phyloP scores from a whole-genome alignment of 2,329 filamentous ascomycete genomes.

The Mariannaea elegans region DNA sequence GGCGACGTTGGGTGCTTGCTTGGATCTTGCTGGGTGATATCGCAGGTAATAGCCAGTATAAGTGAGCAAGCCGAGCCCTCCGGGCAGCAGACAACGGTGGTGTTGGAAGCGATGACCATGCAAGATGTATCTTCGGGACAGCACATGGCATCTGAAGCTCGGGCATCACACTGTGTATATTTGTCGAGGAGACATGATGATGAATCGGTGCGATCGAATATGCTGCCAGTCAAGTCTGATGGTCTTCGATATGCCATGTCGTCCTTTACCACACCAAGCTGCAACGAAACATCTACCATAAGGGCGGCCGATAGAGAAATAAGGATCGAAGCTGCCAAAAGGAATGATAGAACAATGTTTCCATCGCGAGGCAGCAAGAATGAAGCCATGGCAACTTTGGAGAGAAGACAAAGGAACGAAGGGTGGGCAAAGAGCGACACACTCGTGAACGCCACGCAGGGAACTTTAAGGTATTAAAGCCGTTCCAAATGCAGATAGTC shows the following conservation, averaged over 20 bases:
- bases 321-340: conserved; percentile 34
- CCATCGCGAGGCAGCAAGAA: conserved; percentile 29
- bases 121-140: conserved; percentile 30
- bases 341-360: conserved; percentile 26
- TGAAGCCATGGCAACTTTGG: conserved; percentile 35
- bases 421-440: conserved; percentile 23
- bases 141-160: conserved; percentile 34
- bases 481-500: conserved; percentile 19
- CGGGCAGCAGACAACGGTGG: conserved; percentile 39
- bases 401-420: conserved; percentile 18
- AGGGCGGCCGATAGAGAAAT: conserved; percentile 25
- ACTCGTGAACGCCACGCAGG: conserved; percentile 31
- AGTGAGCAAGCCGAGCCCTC: conserved; percentile 27
- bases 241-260: conserved; percentile 9
- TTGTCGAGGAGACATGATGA: conserved; percentile 30
- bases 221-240: neutral
- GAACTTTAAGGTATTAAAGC: conserved; percentile 34
- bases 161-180: conserved; percentile 31
- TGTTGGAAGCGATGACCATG: conserved; percentile 38
- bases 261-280: conserved; percentile 25
- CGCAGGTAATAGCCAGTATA: conserved; percentile 37
- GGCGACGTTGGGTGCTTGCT: conserved; percentile 27
- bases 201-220: conserved; percentile 13
- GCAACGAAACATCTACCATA: conserved; percentile 27
- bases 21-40: conserved; percentile 29